phyloP scores from a whole-genome alignment of 306 rosid species.

The Quercus parvula region DNA sequence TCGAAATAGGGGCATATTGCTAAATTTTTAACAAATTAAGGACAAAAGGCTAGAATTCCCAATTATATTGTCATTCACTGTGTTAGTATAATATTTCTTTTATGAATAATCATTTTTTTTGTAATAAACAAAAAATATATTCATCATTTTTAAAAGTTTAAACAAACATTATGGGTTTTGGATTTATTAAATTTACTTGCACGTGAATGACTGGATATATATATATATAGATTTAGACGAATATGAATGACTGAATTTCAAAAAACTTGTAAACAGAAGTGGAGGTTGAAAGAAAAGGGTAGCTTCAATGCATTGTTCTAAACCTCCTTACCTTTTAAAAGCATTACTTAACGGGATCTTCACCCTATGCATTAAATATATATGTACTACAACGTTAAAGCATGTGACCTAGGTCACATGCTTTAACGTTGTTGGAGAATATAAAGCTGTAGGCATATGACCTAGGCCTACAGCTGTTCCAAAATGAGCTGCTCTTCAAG shows the following conservation, averaged over 20 bases:
- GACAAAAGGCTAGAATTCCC: no score
- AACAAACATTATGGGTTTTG: background rate
- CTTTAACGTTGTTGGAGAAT: no score
- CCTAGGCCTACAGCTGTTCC: background rate
- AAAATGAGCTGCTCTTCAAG: conserved; percentile 14
- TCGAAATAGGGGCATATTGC: no score
- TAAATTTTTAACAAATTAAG: no score
- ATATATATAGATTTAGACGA: no score
- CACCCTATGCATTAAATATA: conserved; percentile 11
- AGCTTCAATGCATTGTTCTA: conserved; percentile 15
- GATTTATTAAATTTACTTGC: background rate
- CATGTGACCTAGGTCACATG: conserved; percentile 18
- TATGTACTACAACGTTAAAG: conserved; percentile 11
- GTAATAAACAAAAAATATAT: no score
- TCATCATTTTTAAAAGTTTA: background rate
- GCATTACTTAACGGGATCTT: conserved; percentile 30
- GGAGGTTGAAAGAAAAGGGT: background rate
- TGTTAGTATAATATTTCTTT: no score
- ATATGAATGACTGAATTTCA: background rate
- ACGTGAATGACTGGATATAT: background rate
- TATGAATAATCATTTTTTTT: no score
- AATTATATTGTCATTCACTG: no score
- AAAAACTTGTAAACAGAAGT: background rate
- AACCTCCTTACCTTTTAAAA: background rate
- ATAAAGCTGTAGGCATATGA: no score